A percentile compares a stretch with the other conserved stretches of the same genome.
These are phyloP conservation scores for Cyclostephanos tholiformis DNA, from an alignment of 108 stramenopile genomes.

Conservation along the genomic window DNA sequence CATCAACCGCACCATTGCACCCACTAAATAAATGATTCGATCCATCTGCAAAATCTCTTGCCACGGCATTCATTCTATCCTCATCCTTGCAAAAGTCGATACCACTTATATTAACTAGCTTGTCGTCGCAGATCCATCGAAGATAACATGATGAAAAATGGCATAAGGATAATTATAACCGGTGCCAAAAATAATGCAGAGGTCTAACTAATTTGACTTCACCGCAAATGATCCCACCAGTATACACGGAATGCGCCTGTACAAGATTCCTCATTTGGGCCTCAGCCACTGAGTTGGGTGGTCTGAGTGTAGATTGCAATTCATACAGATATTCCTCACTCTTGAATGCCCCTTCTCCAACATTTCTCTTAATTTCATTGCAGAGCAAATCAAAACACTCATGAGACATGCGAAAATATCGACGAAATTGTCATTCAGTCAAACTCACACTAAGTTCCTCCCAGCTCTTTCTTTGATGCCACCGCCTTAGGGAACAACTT, in stretches of 20 bases:
- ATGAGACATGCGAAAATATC: conserved; percentile 26
- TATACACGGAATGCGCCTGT: conserved; percentile 7
- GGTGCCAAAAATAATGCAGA: conserved; percentile 13
- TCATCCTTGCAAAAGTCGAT: conserved; percentile 24
- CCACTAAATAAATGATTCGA: conserved; percentile 20
- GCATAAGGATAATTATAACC: conserved; percentile 15
- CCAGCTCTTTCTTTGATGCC: not conserved
- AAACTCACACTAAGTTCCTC: not conserved
- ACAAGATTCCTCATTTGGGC: not conserved
- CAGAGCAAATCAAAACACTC: conserved; percentile 20
- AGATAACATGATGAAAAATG: conserved; percentile 6
- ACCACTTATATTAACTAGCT: conserved; percentile 26
- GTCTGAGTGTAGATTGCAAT: not conserved
- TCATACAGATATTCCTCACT: conserved; percentile 21
- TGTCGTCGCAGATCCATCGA: conserved; percentile 11
- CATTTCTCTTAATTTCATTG: conserved; percentile 16
- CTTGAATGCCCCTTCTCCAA: conserved; percentile 20
- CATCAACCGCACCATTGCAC: conserved; percentile 20
- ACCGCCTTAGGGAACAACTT: not conserved
- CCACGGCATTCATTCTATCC: conserved; percentile 11
- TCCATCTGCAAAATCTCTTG: conserved; percentile 12
- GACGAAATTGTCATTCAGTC: conserved; percentile 2
- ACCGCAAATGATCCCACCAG: conserved; percentile 23
- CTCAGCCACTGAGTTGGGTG: not conserved
- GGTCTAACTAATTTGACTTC: conserved; percentile 29